These are phyloP conservation scores for Fusarium dlaminii DNA, from an alignment of 2,329 filamentous ascomycete species.

Conservation along the genomic window DNA sequence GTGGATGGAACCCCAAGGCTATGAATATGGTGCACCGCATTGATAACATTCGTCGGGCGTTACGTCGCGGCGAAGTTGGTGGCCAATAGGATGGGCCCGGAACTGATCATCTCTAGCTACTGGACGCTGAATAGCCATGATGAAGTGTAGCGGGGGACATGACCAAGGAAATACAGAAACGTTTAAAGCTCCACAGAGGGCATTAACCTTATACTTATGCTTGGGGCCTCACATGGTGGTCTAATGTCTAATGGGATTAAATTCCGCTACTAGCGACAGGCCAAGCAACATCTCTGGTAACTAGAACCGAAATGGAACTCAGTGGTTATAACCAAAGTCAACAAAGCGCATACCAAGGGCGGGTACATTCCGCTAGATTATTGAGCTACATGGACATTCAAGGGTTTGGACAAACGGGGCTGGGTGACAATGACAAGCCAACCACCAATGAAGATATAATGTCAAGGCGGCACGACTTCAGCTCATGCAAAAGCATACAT, in stretches of 20 bases:
- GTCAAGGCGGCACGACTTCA: background rate
- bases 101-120: background rate
- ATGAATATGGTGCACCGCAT: background rate
- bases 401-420: background rate
- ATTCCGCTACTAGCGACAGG: background rate
- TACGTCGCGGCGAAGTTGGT: background rate
- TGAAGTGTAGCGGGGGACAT: background rate
- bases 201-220: background rate
- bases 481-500: background rate
- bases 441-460: background rate
- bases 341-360: background rate
- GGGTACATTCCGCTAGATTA: background rate
- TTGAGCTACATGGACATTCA: no score
- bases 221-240: background rate
- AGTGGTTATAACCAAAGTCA: background rate
- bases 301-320: background rate
- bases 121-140: background rate
- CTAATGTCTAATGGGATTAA: background rate
- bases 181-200: fast-evolving
- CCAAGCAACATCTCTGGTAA: background rate
- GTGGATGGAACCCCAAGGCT: fast-evolving
- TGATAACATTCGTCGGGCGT: background rate
- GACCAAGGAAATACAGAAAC: fast-evolving
- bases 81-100: fast-evolving
- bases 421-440: background rate